Evolutionary conservation across 192 early-diverging fungal species (phyloP), one percentile per base, ranked within the genome.

Genomic region (Piromyces finnis): DNA sequence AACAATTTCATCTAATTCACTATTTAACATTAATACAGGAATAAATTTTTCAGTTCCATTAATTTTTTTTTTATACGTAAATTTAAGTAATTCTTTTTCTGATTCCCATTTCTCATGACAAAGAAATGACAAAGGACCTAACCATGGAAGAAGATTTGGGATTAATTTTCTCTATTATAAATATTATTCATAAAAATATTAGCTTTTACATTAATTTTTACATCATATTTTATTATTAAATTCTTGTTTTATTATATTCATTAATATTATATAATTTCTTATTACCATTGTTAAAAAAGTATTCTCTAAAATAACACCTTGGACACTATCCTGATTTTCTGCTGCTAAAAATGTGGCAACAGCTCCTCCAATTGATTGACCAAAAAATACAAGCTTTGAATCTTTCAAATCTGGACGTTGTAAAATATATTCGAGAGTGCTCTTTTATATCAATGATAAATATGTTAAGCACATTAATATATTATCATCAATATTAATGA

Each of bases 361-460:
- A 9, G 98, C 98, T 17, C 98, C 98, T 51, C 98, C 98, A 80
- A 99, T 92, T 13, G 94, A 96, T 83, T 99, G 98, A 0, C 97
- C 98, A 85, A 94, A 98, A 0, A 94, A 89, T 39, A 99, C 86
- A 68, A 99, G 82, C 81, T 92, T 92, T 2, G 94, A 93, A 80
- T 93, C 85, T 29, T 86, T 86, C 3, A 95, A 84, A 29, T 93
- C 85, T 18, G 90, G 89, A 83, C 98, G 94, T 12, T 88, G 84
- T 39, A 87, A 87, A 59, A 99, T 87, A 86, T 90, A 98, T 80
- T 98, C 93, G 39, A 98, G 85, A 27, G 94, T 90, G 12, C 95
- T 91, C 87, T 94, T 84, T 29, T 35, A 35, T 35, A 7, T 35
- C 12, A 35, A 7, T 3, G 12, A 35, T 35, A 7, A 35, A 35